Evolutionary conservation across 257 asterid genomes (phyloP), one percentile per base, ranked within the genome.

Genomic region (Salvia hispanica): DNA sequence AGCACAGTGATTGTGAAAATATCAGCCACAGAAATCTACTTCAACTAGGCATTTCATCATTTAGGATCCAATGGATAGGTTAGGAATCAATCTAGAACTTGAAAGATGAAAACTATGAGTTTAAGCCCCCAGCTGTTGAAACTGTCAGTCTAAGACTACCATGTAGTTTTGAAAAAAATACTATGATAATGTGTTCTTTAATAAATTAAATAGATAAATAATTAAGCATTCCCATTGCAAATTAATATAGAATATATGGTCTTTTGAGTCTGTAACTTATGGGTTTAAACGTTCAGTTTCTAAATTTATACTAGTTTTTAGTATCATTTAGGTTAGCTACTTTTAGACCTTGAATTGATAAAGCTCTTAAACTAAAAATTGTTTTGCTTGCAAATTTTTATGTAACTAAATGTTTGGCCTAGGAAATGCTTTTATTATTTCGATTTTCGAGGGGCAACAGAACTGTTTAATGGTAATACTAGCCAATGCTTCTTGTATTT

Each of bases 401-500:
- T 37, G 15, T 44, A 51, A 28, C 44, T 72, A 0, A 52, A 37
- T 64, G 43, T 39, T 46, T 47, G 43, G 51, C 51, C 28, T 46
- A 60, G 50, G 37, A 72, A 51, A 66, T 56, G 53, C 47, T 21
- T 44, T 39, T 8, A 47, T 31, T 31, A 6, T 39, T 37, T 40
- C 16, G 3, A 18, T 25, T 25, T 25, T 25, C 3, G 31, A n/a
- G 56, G 55, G 21, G 31, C 31, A 52, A 36, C 31, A n/a, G 25
- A 11, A 34, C 37, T 43, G 48, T 63, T 21, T 13, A 63, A 50
- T 53, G 36, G 42, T 48, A 9, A 21, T 62, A 14, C 36, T 52
- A 31, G 47, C 25, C 61, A 62, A 42, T 63, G 60, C 64, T 69
- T 69, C 64, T 64, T 69, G 51, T 15, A 55, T 39, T 47, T 48